Percentiles rank a stretch among this genome's conserved stretches.
Conservation (phyloP, 768 basidiomycete species). For the Mycena floridula region DNA sequence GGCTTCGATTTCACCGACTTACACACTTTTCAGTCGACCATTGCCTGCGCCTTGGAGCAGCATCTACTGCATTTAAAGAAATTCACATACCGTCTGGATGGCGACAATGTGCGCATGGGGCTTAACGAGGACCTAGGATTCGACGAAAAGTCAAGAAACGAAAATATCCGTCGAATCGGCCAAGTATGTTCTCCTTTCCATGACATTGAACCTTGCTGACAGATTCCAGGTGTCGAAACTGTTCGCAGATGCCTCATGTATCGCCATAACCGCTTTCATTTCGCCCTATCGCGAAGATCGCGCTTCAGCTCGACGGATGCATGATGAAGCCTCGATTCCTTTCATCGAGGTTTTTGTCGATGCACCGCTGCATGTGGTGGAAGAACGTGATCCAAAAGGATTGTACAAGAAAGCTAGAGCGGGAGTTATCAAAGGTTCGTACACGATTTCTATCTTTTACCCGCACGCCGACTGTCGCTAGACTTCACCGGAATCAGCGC, state of each 20-base stretch:
- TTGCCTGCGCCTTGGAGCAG: conserved; percentile 95
- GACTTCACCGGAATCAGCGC: conserved; percentile 98
- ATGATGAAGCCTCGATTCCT: conserved; percentile 62
- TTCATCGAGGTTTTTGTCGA: conserved; percentile 96
- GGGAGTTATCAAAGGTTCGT: conserved; percentile 88
- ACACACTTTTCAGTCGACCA: conserved; percentile 65
- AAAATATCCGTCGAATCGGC: conserved; percentile 95
- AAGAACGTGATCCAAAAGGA: conserved; percentile 94
- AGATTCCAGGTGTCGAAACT: conserved; percentile 81
- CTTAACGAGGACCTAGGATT: conserved; percentile 97
- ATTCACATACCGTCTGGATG: conserved; percentile 89
- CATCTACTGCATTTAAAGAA: conserved; percentile 83
- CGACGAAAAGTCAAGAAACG: conserved; percentile 83
- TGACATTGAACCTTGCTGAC: conserved; percentile 4
- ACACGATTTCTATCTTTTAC: not conserved
- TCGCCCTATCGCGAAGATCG: conserved; percentile 95
- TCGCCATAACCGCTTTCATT: conserved; percentile 94
- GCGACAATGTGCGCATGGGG: conserved; percentile 93
- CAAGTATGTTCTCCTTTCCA: conserved; percentile 52
- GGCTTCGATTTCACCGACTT: conserved; percentile 1
- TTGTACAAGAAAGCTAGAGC: conserved; percentile 94
- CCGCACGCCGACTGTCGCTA: conserved; percentile 23
- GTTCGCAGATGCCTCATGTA: conserved; percentile 82
- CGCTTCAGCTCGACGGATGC: conserved; percentile 72
- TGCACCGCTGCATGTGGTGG: conserved; percentile 82